Evolutionary conservation across 768 basidiomycete species (phyloP), one percentile per base, ranked within the genome.

Genomic region (Leucosporidium yakuticum): DNA sequence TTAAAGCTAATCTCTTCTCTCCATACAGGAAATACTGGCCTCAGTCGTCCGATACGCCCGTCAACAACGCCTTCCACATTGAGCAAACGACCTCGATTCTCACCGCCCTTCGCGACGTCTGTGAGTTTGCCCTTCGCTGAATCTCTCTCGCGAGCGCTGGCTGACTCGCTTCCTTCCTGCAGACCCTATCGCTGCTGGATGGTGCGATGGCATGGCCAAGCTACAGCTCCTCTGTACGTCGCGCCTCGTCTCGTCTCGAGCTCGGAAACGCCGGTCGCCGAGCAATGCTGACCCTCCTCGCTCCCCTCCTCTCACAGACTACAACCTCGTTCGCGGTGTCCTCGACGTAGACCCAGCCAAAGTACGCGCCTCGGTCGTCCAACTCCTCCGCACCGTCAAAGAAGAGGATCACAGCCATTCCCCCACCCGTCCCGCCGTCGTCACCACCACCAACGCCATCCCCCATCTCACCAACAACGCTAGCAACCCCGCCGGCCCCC

Each of bases 181-280:
- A 71, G 70, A 73, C 55, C 68, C 71, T 15, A 69, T 73, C 59
- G 71, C 71, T 14, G 57, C 59, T 5, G 53, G 62, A 31, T 73
- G 71, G 71, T 67, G 65, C 55, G 71, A 73, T 21, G 50, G 57
- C 34, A 63, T 73, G 53, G 59, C 68, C 8, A 64, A 64, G 49
- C 68, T 73, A 6, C 48, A 61, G 21, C 55, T 73, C 17, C 68
- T 73, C 54, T 73, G 54, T 55, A 8, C 19, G 54, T 25, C 54
- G 14, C 54, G 21, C 53, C n/a, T 49, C 48, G 20, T n/a, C 17
- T 6, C n/a, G 6, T 4, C 19, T 19, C 49, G n/a, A 50, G 34
- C 34, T 36, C 34, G 34, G 34, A 36, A 36, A 36, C 6, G n/a
- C n/a, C 34, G 6, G 5, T 12, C 34, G 39, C 39, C 39, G 39